Base-by-base conservation (phyloP, 257 asterid genomes). In the Gynochthodes officinalis region DNA sequence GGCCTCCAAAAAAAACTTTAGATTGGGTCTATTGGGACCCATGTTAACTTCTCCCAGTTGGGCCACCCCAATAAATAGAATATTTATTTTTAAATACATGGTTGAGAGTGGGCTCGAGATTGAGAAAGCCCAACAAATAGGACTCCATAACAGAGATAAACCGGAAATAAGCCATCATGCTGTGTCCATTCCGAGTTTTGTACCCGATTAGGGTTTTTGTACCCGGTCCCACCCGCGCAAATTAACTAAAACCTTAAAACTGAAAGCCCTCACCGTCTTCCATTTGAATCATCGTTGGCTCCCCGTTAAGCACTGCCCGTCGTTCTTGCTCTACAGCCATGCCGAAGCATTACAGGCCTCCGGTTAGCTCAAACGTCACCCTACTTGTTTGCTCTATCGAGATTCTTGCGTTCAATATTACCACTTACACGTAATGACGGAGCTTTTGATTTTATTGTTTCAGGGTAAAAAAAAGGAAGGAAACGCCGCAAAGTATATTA, bases 391-490 rank as follows among this genome's bases (percentile, higher is more conserved):
- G 27, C n/a, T 28, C 33, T 11, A 5, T 14, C 5, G 37, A 57
- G 14, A 2, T 54, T 21, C 25, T 16, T 4, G 8, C 1, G 16
- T n/a, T 28, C 46, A 46, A 18, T 1, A 30, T 18, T 52, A 10
- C 27, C 44, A 1, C 71, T 9, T n/a, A 12, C 68, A n/a, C 5
- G 33, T 33, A 18, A 6, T 71, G 4, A 46, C 12, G 30, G 16
- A 21, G 14, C 11, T 67, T 25, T 30, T 28, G 4, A 0, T 5
- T 60, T 42, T n/a, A 28, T 73, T 25, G 60, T 19, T 50, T 35
- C 82, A 95, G 99, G 99, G 99, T 2, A 95, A 95, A 91, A 92
- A 90, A 75, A 95, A 95, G 86, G 99, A 95, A 82, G 99, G 99
- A 30, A 95, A 92, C 66, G 97, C 95, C 2, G 98, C 99, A 46